Evolutionary conservation across 140 eudicot species (phyloP), one percentile per base, ranked within the genome.

Genomic region (Senecio squalidus): DNA sequence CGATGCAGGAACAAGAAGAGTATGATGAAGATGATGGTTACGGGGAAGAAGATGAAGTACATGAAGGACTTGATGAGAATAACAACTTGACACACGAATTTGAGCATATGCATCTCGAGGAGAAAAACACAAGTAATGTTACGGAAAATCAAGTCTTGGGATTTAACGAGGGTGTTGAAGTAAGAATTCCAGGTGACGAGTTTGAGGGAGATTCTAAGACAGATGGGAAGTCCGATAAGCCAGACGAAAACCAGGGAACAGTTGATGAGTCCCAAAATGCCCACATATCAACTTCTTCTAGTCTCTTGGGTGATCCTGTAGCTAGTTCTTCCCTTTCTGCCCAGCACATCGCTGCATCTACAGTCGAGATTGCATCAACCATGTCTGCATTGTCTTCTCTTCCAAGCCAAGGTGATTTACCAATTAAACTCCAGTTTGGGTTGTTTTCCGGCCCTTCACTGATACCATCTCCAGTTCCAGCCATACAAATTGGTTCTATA

Each of bases 401-500:
- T 15, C 76, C 78, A 39, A 77, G 46, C 55, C 81, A 70, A 39
- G 59, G 73, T 53, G 97, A 89, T 59, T 47, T 70, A 49, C 95
- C 96, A 5, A 80, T 92, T 44, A 68, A 82, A 18, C 93, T 93
- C 29, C 99, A 93, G 78, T 93, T 93, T 82, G 99, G 96, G 75
- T 73, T 93, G 40, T 93, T 93, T 68, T 79, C 96, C 47, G 96
- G 99, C 34, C 96, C 95, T 41, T 75, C 99, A 70, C 71, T 93
- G 36, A 79, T 93, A 59, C 95, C 96, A 22, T 82, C 98, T 45
- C 98, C 99, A 10, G 84, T 93, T 70, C 95, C 96, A 30, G 73
- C 99, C 20, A 93, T 93, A 69, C 99, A 93, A 70, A 93, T 93
- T 52, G 99, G 99, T 68, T 93, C 99, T 0, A 93, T 93, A 41